Evolutionary conservation across 331 rosid genomes (phyloP).

Genomic region (Acacia pycnantha): DNA sequence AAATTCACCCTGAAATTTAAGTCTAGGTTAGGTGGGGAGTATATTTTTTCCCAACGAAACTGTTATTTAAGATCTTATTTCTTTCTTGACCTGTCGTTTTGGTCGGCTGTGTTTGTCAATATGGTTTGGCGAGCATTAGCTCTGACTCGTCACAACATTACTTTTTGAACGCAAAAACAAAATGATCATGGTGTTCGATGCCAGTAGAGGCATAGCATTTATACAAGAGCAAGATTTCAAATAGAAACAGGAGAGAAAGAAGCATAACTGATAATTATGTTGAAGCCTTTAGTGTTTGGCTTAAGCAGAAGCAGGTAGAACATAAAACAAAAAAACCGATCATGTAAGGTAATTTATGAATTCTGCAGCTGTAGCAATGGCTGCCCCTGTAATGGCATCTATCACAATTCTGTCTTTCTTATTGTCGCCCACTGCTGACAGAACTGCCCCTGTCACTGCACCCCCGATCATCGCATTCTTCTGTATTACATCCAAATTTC

Average conservation of each 20-base stretch:
- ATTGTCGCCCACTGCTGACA: slow-evolving; percentile 49
- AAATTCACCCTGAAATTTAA: too few relatives aligned
- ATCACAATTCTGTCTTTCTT: slow-evolving; percentile 51
- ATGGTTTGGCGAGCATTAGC: background rate
- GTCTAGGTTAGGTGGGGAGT: too few relatives aligned
- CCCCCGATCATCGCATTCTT: slow-evolving; percentile 96
- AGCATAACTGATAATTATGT: background rate
- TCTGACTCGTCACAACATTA: background rate
- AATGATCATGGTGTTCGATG: background rate
- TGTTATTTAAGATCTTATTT: background rate
- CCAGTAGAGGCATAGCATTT: background rate
- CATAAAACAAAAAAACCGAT: background rate
- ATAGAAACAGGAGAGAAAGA: background rate
- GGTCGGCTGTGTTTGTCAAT: background rate
- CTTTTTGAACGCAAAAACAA: background rate
- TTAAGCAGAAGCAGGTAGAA: background rate
- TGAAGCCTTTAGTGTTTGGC: background rate
- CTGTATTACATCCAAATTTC: slow-evolving; percentile 46
- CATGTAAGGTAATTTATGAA: slow-evolving; percentile 80
- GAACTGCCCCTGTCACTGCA: slow-evolving; percentile 77
- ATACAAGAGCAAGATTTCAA: background rate
- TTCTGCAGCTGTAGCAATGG: slow-evolving; percentile 86
- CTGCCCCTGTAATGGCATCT: slow-evolving; percentile 88
- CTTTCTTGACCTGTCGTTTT: background rate
- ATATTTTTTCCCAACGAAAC: background rate